A percentile compares a stretch with the other conserved stretches of the same genome.
phyloP scores from a whole-genome alignment of 495 filamentous ascomycete genomes.

The Mytilinidion resinicola region DNA sequence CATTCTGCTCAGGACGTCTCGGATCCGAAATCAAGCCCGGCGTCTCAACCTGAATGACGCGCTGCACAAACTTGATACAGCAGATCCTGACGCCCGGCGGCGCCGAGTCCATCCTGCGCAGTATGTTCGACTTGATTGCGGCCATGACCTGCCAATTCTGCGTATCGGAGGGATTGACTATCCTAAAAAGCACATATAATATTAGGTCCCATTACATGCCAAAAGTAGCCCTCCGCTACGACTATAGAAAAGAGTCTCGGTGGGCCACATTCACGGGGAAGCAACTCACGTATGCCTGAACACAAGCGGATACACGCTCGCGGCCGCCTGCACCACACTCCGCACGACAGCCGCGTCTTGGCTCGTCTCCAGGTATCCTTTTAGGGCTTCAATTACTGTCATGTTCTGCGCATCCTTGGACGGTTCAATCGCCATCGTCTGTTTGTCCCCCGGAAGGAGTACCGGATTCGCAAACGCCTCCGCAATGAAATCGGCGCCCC shows the following conservation, averaged over 20 bases:
- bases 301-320: slow-evolving; percentile 85
- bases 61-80: slow-evolving; percentile 95
- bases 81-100: slow-evolving; percentile 72
- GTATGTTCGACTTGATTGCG: slow-evolving; percentile 79
- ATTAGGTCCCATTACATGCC: slow-evolving; percentile 7
- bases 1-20: slow-evolving; percentile 76
- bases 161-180: slow-evolving; percentile 72
- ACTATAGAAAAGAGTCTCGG: slow-evolving; percentile 10
- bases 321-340: slow-evolving; percentile 73
- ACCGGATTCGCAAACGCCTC: slow-evolving; percentile 89
- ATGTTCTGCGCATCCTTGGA: slow-evolving; percentile 37
- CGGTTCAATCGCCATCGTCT: slow-evolving; percentile 43
- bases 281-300: slow-evolving; percentile 75
- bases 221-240: slow-evolving; percentile 5
- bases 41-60: slow-evolving; percentile 87
- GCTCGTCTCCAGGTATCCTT: slow-evolving; percentile 61
- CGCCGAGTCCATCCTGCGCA: slow-evolving; percentile 81
- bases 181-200: slow-evolving; percentile 46
- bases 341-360: slow-evolving; percentile 67
- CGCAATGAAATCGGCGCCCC: slow-evolving; percentile 93
- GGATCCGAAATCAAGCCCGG: slow-evolving; percentile 75
- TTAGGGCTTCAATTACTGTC: slow-evolving; percentile 65
- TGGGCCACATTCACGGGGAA: not conserved
- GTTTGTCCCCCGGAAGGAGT: slow-evolving; percentile 66
- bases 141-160: slow-evolving; percentile 81